Evolutionary conservation across 441 rosid species (phyloP), one percentile per base, ranked within the genome.

Genomic region (Eruca vesicaria): DNA sequence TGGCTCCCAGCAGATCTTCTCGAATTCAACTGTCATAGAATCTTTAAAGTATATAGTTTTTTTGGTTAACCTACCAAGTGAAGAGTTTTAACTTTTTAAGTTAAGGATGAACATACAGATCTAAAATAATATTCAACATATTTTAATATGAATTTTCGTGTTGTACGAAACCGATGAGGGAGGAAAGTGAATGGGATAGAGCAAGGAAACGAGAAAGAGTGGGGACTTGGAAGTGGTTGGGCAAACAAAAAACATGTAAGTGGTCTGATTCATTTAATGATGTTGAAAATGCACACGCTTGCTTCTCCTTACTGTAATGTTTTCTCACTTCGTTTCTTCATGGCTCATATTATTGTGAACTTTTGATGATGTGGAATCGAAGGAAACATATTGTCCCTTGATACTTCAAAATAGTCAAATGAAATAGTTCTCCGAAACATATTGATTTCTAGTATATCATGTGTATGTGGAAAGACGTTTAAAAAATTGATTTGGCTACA

Each of bases 221-320:
- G 38, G 71, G 69, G 80, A 45, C 76, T 32, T 76, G 71, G 68
- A 65, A 65, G 72, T 72, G 41, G 77, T 66, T 71, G 81, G 55
- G 69, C 77, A 67, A 72, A 67, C 77, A 66, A 71, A 59, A 77
- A 58, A 77, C 80, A 65, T 71, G 72, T 23, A 52, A 45, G 35
- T 77, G 69, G 48, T 61, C 77, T 15, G 18, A 67, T 53, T 66
- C 64, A 72, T 52, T 72, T 36, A 23, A 38, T 60, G 69, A 72
- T 60, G 56, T 52, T 78, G 65, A 56, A 28, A 41, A 66, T 60
- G 68, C 77, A 71, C 81, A 78, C 73, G 77, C 73, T 66, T 78
- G 77, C 75, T 33, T 65, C 55, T 71, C 71, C 72, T 8, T 56
- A 18, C 55, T 71, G 66, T 58, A 50, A 65, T 71, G 76, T 33